Base-by-base conservation (phyloP, 768 basidiomycete species). In the Mycena chlorophos region DNA sequence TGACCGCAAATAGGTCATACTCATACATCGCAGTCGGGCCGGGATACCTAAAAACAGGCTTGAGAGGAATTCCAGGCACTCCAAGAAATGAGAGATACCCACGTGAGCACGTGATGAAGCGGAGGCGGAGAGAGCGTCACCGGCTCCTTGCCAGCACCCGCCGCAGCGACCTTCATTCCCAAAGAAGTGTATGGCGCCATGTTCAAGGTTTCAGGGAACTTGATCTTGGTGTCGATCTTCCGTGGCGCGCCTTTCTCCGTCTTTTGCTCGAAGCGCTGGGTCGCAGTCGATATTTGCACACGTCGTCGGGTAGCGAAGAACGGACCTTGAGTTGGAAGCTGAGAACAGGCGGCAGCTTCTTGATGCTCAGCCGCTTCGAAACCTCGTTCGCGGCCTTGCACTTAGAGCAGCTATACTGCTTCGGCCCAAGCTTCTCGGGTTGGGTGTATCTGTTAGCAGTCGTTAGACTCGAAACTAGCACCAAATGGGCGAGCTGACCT, bases 281-380 rank as follows among this genome's bases (percentile, higher is more conserved):
- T 48, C 37, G 28, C 5, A 30, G 30, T 49, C 16, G 51, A 23
- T 19, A 20, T 27, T n/a, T n/a, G n/a, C n/a, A n/a, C n/a, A n/a
- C n/a, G n/a, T n/a, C n/a, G n/a, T n/a, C n/a, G 5, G 45, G 55
- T n/a, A 28, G 49, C 52, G 51, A 30, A 55, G 20, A 29, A 48
- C 37, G 23, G 56, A 91, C 95, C 81, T 98, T 98, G 77, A 98
- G 88, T 68, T 98, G 96, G 63, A 98, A 91, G 62, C 89, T 91
- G 45, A 98, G 74, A 0, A 96, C 94, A 0, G 91, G 88, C 0
- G 96, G 94, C 6, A 98, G 76, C 62, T 86, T 88, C 48, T 82
- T 84, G 62, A 98, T 86, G 62, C 88, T 91, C 48, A 98, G 75
- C 5, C 91, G 85, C 66, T 95, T 94, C 61, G 84, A 91, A 1